Conservation (phyloP, 2,329 filamentous ascomycete species). For the Ilyonectria robusta region DNA sequence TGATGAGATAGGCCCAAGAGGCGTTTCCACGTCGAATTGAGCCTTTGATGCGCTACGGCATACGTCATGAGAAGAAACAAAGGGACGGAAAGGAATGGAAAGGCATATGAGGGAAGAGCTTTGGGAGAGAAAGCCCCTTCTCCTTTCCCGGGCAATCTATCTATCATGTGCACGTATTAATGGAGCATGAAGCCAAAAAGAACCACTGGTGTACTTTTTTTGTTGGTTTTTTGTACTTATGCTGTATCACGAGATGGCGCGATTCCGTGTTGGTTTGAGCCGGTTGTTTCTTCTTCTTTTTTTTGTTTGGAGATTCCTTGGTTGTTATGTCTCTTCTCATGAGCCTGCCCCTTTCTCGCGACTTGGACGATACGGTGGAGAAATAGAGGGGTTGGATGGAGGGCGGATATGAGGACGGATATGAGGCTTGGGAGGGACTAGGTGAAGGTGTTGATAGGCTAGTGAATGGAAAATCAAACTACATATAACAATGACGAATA, state of each 20-base stretch:
- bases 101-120: neutral
- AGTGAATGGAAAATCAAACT: slow-evolving; percentile 16
- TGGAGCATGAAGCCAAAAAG: slow-evolving; percentile 50
- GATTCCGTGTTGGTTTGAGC: slow-evolving; percentile 44
- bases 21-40: slow-evolving; percentile 30
- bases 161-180: slow-evolving; percentile 49
- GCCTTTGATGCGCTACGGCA: slow-evolving; percentile 11
- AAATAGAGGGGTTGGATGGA: slow-evolving; percentile 15
- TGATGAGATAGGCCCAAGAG: slow-evolving; percentile 21
- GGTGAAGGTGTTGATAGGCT: slow-evolving; percentile 21
- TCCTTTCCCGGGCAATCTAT: slow-evolving; percentile 28
- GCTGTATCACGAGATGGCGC: slow-evolving; percentile 45
- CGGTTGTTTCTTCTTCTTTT: slow-evolving; percentile 32
- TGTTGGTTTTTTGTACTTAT: slow-evolving; percentile 46
- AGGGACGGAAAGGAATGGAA: slow-evolving; percentile 6
- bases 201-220: slow-evolving; percentile 38
- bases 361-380: slow-evolving; percentile 16
- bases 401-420: slow-evolving; percentile 5
- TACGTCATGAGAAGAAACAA: neutral
- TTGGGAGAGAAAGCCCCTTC: slow-evolving; percentile 2
- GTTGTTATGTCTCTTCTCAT: slow-evolving; percentile 18
- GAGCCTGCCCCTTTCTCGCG: slow-evolving; percentile 1
- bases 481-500: neutral
- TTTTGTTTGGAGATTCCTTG: slow-evolving; percentile 23
- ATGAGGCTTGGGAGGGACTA: neutral